phyloP scores from a whole-genome alignment of 2,329 filamentous ascomycete species.

The Thermothelomyces thermophilus region DNA sequence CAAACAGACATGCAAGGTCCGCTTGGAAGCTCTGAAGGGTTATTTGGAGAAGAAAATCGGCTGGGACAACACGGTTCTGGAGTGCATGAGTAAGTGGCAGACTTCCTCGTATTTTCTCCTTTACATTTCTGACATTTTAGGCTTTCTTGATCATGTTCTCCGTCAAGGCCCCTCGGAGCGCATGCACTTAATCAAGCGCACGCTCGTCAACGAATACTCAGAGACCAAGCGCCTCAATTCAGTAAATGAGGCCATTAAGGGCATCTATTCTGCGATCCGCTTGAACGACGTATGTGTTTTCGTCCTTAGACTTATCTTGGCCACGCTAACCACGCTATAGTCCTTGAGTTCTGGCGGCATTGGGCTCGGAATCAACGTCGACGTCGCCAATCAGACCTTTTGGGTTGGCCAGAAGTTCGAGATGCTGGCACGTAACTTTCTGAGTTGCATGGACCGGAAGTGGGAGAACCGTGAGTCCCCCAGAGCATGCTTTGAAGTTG shows the following conservation, averaged over 20 bases:
- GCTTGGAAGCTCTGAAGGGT: constrained; percentile 56
- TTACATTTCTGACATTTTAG: constrained; percentile 28
- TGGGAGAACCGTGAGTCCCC: constrained; percentile 25
- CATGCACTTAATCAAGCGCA: constrained; percentile 69
- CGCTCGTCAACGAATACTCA: constrained; percentile 62
- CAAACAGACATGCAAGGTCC: constrained; percentile 58
- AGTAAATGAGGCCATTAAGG: constrained; percentile 67
- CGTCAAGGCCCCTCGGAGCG: constrained; percentile 67
- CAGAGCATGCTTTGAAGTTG: background rate
- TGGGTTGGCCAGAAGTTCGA: constrained; percentile 50
- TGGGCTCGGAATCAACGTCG: constrained; percentile 75
- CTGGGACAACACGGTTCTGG: constrained; percentile 63
- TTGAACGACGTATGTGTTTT: constrained; percentile 51
- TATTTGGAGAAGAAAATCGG: constrained; percentile 57
- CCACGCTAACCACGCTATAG: constrained; percentile 27
- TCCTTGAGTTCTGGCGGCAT: constrained; percentile 40
- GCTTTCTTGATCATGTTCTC: constrained; percentile 84
- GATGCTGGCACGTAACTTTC: constrained; percentile 30
- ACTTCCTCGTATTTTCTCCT: background rate
- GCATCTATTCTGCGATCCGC: constrained; percentile 79
- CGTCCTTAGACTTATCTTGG: constrained; percentile 18
- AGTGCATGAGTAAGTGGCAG: constrained; percentile 60
- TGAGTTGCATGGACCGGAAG: constrained; percentile 24
- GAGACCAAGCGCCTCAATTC: constrained; percentile 50
- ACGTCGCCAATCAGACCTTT: constrained; percentile 88